These are phyloP conservation scores for Beauveria australis DNA, from an alignment of 2,329 filamentous ascomycete genomes.

Conservation along the genomic window DNA sequence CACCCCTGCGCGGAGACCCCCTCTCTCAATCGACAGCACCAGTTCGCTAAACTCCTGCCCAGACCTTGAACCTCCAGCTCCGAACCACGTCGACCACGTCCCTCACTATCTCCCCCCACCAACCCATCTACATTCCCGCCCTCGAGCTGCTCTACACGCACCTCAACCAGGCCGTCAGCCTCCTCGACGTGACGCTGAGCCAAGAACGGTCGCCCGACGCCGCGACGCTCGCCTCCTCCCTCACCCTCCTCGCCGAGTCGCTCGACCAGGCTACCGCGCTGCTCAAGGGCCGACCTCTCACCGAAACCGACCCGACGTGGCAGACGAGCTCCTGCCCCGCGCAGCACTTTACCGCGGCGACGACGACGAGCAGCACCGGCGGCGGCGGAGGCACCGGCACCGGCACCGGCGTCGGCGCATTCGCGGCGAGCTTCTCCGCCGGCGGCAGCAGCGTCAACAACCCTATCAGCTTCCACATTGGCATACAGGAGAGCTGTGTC, in stretches of 20 bases:
- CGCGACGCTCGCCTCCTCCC: conserved; percentile 46
- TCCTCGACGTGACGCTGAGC: conserved; percentile 66
- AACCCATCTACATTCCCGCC: conserved; percentile 55
- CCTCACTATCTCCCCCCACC: conserved; percentile 38
- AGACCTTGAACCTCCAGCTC: conserved; percentile 72
- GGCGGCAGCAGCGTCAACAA: conserved; percentile 34
- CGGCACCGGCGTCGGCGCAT: conserved; percentile 20
- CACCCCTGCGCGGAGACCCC: background rate
- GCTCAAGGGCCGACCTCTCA: conserved; percentile 45
- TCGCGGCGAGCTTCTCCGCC: conserved; percentile 36
- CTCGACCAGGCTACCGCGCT: conserved; percentile 43
- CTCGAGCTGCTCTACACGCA: conserved; percentile 65
- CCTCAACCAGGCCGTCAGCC: conserved; percentile 75
- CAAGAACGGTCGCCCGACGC: conserved; percentile 36
- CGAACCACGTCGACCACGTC: conserved; percentile 52
- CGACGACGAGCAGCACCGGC: conserved; percentile 36
- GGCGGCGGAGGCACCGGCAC: background rate
- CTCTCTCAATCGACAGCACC: background rate
- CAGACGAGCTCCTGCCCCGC: conserved; percentile 34
- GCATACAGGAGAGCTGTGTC: conserved; percentile 61
- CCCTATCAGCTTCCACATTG: conserved; percentile 66
- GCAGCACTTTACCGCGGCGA: conserved; percentile 33
- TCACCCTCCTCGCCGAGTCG: conserved; percentile 47
- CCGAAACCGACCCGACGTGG: conserved; percentile 34
- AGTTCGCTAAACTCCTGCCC: conserved; percentile 9